A percentile compares a stretch with the other conserved stretches of the same genome.
These are phyloP conservation scores for Microstroma glucosiphilum DNA, from an alignment of 1,284 basidiomycete species.

Conservation along the genomic window DNA sequence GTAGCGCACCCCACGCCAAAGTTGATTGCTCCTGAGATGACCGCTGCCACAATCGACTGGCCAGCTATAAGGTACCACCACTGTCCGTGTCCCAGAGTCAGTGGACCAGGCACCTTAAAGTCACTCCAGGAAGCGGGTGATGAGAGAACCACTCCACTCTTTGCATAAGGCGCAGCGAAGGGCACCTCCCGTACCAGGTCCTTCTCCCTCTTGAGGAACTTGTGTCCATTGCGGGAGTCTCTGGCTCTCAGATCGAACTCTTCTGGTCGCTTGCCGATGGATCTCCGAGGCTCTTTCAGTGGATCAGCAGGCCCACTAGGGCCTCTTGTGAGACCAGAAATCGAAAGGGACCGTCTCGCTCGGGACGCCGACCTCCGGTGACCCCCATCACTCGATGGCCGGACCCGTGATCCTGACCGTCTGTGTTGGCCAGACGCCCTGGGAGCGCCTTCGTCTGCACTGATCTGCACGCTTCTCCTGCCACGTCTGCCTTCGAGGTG, in stretches of 20 bases:
- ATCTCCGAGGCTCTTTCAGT: constrained; percentile 16
- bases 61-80: constrained; percentile 26
- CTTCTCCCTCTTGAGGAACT: neutral
- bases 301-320: neutral
- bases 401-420: no score
- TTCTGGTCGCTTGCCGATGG: constrained; percentile 23
- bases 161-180: constrained; percentile 25
- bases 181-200: constrained; percentile 13
- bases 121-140: constrained; percentile 19
- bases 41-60: constrained; percentile 21
- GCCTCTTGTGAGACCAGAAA: neutral
- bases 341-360: neutral
- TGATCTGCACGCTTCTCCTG: no score
- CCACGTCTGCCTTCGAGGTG: no score
- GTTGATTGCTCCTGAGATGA: constrained; percentile 41
- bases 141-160: constrained; percentile 26
- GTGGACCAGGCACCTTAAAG: constrained; percentile 24
- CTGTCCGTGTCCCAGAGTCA: constrained; percentile 23
- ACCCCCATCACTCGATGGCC: no score
- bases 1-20: constrained; percentile 41
- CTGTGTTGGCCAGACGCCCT: no score
- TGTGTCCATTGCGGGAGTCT: constrained; percentile 18
- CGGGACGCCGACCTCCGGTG: neutral
- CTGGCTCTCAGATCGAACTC: constrained; percentile 18
- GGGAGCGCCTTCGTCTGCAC: no score